Conservation (phyloP, 2,329 filamentous ascomycete species). For the Fusarium chaquense region DNA sequence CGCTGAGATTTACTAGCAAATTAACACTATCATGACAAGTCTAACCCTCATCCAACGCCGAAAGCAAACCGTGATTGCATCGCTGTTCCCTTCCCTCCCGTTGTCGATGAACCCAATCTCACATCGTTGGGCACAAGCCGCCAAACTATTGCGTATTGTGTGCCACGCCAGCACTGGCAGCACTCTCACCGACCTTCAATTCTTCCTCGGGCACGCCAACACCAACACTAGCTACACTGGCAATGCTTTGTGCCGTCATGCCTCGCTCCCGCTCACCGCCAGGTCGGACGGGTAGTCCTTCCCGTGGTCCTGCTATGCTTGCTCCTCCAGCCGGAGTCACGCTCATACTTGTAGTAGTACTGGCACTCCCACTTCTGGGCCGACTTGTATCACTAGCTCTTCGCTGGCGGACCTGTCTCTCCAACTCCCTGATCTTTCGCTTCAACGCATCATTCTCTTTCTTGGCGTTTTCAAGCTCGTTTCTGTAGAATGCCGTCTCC, state of each 20-base stretch:
- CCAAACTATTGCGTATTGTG: constrained; percentile 23
- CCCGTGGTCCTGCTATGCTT: constrained; percentile 61
- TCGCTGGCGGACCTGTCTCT: constrained; percentile 65
- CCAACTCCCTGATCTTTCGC: constrained; percentile 71
- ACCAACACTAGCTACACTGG: constrained; percentile 62
- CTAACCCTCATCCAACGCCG: constrained; percentile 44
- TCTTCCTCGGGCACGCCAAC: constrained; percentile 71
- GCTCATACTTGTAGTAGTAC: constrained; percentile 64
- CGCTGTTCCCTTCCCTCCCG: constrained; percentile 5
- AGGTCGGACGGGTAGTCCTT: constrained; percentile 48
- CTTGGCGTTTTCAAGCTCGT: constrained; percentile 71
- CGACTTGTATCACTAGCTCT: constrained; percentile 61
- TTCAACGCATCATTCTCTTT: constrained; percentile 73
- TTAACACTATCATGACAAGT: constrained; percentile 26
- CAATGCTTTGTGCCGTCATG: constrained; percentile 56
- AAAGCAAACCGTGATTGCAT: constrained; percentile 39
- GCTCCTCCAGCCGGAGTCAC: constrained; percentile 54
- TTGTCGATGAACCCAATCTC: not conserved
- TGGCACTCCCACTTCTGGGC: constrained; percentile 64
- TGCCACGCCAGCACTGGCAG: constrained; percentile 60
- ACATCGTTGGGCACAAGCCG: not conserved
- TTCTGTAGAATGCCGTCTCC: constrained; percentile 69
- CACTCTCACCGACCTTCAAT: constrained; percentile 71
- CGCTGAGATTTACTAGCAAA: constrained; percentile 10
- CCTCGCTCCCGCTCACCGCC: constrained; percentile 57